Evolutionary conservation across 805 yeast species (phyloP).

Genomic region (Candida maesae): DNA sequence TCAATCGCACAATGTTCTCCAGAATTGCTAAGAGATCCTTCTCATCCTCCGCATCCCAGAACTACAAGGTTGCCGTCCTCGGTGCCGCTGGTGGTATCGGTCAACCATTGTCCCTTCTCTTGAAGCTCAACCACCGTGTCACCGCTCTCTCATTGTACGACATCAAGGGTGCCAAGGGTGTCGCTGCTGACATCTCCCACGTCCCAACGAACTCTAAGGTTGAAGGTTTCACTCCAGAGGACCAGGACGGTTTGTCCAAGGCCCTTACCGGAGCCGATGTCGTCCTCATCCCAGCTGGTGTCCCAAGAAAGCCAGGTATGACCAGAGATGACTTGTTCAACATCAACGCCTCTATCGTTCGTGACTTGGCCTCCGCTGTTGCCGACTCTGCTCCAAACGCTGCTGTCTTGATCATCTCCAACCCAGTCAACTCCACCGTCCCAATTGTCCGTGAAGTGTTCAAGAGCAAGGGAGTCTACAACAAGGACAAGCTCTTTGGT

Average conservation of each 20-base stretch:
- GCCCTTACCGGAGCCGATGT: conserved; percentile 74
- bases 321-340: conserved; percentile 96
- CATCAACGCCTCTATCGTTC: conserved; percentile 93
- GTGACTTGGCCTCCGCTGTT: conserved; percentile 83
- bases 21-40: conserved; percentile 59
- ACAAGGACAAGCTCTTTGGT: conserved; percentile 91
- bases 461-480: conserved; percentile 80
- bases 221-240: conserved; percentile 82
- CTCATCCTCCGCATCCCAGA: conserved; percentile 60
- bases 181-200: conserved; percentile 93
- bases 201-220: conserved; percentile 90
- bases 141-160: conserved; percentile 85
- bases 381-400: conserved; percentile 86
- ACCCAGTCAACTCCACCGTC: conserved; percentile 97
- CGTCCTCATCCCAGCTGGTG: conserved; percentile 94
- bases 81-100: conserved; percentile 97
- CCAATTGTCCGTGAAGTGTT: conserved; percentile 94
- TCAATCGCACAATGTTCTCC: conserved; percentile 42
- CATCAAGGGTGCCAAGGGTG: conserved; percentile 91
- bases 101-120: conserved; percentile 75
- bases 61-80: conserved; percentile 75
- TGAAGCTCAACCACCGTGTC: conserved; percentile 86
- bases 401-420: conserved; percentile 75
- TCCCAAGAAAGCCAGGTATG: conserved; percentile 99
- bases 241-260: conserved; percentile 62